Evolutionary conservation across 129 eudicot species (phyloP), one percentile per base, ranked within the genome.

Genomic region (Ambrosia trifida): DNA sequence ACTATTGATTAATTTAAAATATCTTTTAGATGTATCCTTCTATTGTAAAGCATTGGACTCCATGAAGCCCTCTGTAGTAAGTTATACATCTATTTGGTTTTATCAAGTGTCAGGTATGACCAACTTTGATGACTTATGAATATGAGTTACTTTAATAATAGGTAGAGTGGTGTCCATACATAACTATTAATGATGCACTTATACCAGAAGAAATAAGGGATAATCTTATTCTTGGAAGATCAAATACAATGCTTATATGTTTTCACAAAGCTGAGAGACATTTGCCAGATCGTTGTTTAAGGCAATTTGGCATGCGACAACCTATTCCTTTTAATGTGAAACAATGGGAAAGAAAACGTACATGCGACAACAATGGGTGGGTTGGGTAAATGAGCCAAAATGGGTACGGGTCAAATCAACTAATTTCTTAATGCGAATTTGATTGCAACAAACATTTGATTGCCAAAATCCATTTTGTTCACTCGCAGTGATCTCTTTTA

Each of bases 181-280:
- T 78, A 41, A 80, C 81, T 45, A 84, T 89, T 31, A 86, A 70
- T 72, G 85, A 76, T 32, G 63, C 78, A 3, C 74, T 81, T 7
- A 76, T 93, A 82, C 96, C 96, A 0, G 85, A 87, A 54, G 80
- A 75, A n/a, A 93, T 89, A 77, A 73, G 82, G 51, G 81, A 77
- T 18, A 88, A 70, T 81, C 83, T 87, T 19, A 82, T 82, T 68
- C 91, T 93, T 32, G 98, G 98, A 54, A 82, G 92, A 80, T 89
- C 98, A 50, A 93, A 93, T 59, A 93, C 96, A 19, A 93, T 93
- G 98, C 70, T 93, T 75, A 93, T 93, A 56, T 93, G 96, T 61
- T 93, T 87, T 67, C 96, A 93, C 78, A 89, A 93, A 82, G 98
- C 98, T 54, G 98, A 93, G 81, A 76, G 98, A 66, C 98, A 93